These are phyloP conservation scores for Annulohypoxylon stygium DNA, from an alignment of 495 filamentous ascomycete species.

Conservation along the genomic window DNA sequence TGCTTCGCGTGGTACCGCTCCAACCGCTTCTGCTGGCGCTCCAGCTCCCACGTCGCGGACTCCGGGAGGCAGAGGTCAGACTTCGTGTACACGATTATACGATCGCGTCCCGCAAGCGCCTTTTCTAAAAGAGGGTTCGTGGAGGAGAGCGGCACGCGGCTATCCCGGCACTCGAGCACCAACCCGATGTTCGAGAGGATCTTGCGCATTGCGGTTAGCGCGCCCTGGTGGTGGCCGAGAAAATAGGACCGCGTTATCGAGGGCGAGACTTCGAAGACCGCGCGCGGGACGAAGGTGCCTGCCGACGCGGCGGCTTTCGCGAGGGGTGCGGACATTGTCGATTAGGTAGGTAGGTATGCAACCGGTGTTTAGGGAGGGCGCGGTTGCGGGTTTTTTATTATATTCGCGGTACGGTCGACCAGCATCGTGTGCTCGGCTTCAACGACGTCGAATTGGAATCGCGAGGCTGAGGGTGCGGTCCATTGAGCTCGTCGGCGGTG, in stretches of 20 bases:
- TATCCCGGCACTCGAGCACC: constrained; percentile 95
- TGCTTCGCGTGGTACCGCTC: constrained; percentile 33
- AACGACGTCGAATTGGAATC: neutral
- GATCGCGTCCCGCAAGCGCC: constrained; percentile 72
- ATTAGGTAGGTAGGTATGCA: neutral
- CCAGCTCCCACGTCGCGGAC: constrained; percentile 21
- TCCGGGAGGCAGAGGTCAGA: constrained; percentile 72
- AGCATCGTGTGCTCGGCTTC: constrained; percentile 16
- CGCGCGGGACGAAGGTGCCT: constrained; percentile 76
- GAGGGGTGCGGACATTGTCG: constrained; percentile 37
- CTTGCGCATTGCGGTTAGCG: constrained; percentile 86
- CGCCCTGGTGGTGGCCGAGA: constrained; percentile 92
- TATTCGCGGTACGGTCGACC: neutral
- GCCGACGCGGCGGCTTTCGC: constrained; percentile 33
- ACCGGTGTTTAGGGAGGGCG: neutral
- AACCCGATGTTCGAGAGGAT: constrained; percentile 85
- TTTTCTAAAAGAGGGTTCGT: constrained; percentile 93
- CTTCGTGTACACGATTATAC: constrained; percentile 94
- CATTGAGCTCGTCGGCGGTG: constrained; percentile 19
- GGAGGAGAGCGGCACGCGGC: constrained; percentile 86
- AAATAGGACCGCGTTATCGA: constrained; percentile 91
- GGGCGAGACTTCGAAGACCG: constrained; percentile 70
- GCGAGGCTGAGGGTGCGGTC: neutral
- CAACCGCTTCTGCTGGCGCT: constrained; percentile 40
- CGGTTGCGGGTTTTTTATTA: constrained; percentile 7